Conservation (phyloP, 2,329 filamentous ascomycete species). For the Claviceps spartinae region DNA sequence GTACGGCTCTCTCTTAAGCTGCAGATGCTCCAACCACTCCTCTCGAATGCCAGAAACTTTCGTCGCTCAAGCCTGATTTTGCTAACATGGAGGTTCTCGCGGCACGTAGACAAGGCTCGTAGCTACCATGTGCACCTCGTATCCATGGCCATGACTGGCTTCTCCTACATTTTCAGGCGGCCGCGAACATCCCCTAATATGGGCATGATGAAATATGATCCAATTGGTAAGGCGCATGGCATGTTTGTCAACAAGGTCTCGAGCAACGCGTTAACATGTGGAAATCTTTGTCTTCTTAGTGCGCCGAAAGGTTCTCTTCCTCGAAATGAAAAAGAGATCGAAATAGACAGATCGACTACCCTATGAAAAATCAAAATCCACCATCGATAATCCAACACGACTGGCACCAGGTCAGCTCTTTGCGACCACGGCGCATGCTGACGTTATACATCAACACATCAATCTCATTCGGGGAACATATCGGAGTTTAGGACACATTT, state of each 20-base stretch:
- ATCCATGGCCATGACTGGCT: conserved; percentile 98
- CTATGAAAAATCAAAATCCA: background rate
- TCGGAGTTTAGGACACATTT: conserved; percentile 16
- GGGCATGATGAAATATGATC: conserved; percentile 98
- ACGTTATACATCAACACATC: conserved; percentile 14
- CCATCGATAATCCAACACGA: background rate
- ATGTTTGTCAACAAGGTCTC: background rate
- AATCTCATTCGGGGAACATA: conserved; percentile 9
- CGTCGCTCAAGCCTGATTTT: background rate
- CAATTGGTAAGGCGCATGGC: conserved; percentile 55
- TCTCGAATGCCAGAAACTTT: background rate
- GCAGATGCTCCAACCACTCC: background rate
- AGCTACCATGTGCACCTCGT: conserved; percentile 86
- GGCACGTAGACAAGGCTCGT: conserved; percentile 64
- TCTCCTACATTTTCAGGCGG: conserved; percentile 82
- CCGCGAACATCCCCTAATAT: conserved; percentile 70
- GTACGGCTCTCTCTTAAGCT: conserved; percentile 1
- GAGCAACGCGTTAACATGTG: background rate
- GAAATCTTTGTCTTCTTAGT: conserved; percentile 38
- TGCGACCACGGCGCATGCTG: background rate
- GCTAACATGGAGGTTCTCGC: background rate
- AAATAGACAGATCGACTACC: conserved; percentile 26
- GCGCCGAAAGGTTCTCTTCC: conserved; percentile 87
- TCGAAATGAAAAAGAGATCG: conserved; percentile 76
- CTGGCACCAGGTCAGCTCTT: background rate